These are phyloP conservation scores for Singerocomus inundabilis DNA, from an alignment of 1,284 basidiomycete genomes.

Conservation along the genomic window DNA sequence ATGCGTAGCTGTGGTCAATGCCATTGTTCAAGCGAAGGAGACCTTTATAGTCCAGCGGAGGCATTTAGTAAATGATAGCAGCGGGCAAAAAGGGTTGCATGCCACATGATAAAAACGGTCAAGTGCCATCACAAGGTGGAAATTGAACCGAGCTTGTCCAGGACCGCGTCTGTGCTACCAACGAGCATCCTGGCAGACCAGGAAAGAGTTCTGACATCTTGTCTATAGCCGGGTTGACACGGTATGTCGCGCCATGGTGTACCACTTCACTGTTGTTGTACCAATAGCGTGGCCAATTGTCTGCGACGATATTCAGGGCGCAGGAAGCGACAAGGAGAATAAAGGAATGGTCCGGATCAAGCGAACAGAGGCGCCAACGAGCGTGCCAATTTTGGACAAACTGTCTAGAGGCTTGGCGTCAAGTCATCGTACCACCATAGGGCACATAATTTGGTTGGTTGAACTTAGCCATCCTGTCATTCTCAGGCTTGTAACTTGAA, in stretches of 20 bases:
- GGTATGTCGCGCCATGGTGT: background rate
- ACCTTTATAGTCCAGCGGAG: background rate
- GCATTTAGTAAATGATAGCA: conserved; percentile 6
- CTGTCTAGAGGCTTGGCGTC: background rate
- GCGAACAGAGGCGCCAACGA: background rate
- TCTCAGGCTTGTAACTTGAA: too few species aligned
- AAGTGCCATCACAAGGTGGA: background rate
- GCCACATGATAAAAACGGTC: conserved; percentile 10
- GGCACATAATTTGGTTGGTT: too few species aligned
- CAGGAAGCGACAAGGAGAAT: too few species aligned
- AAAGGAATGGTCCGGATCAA: background rate
- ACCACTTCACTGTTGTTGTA: background rate
- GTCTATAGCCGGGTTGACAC: background rate
- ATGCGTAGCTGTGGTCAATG: background rate
- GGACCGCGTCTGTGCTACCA: background rate
- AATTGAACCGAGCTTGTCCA: background rate
- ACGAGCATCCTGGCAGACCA: background rate
- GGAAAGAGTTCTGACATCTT: background rate
- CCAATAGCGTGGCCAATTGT: too few species aligned
- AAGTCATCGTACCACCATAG: too few species aligned
- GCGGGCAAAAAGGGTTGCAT: background rate
- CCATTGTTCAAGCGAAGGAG: background rate
- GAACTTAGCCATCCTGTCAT: too few species aligned
- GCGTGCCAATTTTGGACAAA: conserved; percentile 5
- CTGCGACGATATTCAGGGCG: too few species aligned